Base-by-base conservation (phyloP, 164 flowering plant genomes). In the Saururus chinensis region DNA sequence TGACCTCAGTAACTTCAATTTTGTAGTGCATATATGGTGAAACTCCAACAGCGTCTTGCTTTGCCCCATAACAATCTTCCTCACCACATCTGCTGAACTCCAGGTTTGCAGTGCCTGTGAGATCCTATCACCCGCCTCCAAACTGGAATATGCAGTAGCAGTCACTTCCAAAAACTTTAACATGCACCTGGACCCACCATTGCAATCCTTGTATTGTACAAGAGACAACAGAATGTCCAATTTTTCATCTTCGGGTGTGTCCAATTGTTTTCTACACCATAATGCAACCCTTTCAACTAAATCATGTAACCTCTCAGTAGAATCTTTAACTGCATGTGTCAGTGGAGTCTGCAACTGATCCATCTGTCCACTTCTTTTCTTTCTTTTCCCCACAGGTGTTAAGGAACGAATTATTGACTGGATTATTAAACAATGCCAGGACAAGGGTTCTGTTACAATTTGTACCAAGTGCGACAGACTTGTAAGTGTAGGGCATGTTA, bases 351-450 rank as follows among this genome's bases (percentile, higher is more conserved):
- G 69, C 12, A 62, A 67, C 30, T 70, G 76, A 54, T 83, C 93
- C 3, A 75, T 65, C 35, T 71, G 42, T 20, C 83, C 84, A 64
- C 76, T 73, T 77, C 71, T 92, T 78, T 86, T 92, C 76, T 92
- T 92, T 79, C 76, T 89, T 70, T 80, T 89, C 8, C 88, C 87
- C 41, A 87, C 63, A 30, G 96, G 96, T 57, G 70, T 66, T 64
- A 77, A 76, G 52, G 85, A 77, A 11, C 88, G 85, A 49, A 75
- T 68, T 60, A 78, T 81, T n/a, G 96, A 84, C 62, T 82, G 96
- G 20, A 92, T 68, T 51, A 92, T 67, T 41, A 89, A 85, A 56
- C 70, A 53, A 73, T 89, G 96, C 98, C 96, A 92, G 19, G 96
- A 80, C 68, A 89, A 64, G 19, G 96, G 81, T 73, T 89, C 98